Percentiles rank a stretch among this genome's conserved stretches.
These are phyloP conservation scores for Tillandsia fasciculata DNA, from an alignment of 176 grass and related monocot genomes.

Conservation along the genomic window DNA sequence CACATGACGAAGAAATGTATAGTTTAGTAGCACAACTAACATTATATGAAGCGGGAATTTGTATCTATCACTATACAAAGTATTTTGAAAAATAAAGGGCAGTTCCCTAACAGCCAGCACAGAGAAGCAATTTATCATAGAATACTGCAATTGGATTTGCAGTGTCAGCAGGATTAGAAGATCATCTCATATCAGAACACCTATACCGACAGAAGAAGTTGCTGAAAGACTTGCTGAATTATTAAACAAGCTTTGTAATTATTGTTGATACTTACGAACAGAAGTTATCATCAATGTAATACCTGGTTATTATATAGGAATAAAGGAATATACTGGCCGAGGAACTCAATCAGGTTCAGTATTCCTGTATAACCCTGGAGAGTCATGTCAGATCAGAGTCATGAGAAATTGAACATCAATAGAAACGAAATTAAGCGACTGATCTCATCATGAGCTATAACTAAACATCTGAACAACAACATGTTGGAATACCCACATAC, in stretches of 20 bases:
- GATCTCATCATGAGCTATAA: neutral
- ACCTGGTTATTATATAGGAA: slow-evolving; percentile 65
- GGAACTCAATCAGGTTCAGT: slow-evolving; percentile 34
- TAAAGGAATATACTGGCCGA: slow-evolving; percentile 25
- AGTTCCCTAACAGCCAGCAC: too few relatives aligned
- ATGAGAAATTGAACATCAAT: neutral
- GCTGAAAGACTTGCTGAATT: too few relatives aligned
- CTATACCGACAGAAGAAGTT: neutral
- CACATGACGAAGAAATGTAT: slow-evolving; percentile 6
- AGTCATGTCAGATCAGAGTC: neutral
- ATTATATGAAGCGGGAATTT: slow-evolving; percentile 11
- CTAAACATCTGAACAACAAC: neutral
- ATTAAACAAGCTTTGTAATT: neutral
- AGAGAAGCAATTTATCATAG: too few relatives aligned
- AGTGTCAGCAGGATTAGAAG: too few relatives aligned
- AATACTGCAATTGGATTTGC: too few relatives aligned
- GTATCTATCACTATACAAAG: too few relatives aligned
- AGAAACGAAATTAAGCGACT: neutral
- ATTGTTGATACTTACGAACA: neutral
- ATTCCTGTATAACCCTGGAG: slow-evolving; percentile 39
- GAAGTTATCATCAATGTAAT: neutral
- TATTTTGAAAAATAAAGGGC: too few relatives aligned
- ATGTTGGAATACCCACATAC: slow-evolving; percentile 15
- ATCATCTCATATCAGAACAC: neutral
- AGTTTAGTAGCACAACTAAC: neutral